Evolutionary conservation across 768 basidiomycete genomes (phyloP).

Genomic region (Leccinum ochraceum): DNA sequence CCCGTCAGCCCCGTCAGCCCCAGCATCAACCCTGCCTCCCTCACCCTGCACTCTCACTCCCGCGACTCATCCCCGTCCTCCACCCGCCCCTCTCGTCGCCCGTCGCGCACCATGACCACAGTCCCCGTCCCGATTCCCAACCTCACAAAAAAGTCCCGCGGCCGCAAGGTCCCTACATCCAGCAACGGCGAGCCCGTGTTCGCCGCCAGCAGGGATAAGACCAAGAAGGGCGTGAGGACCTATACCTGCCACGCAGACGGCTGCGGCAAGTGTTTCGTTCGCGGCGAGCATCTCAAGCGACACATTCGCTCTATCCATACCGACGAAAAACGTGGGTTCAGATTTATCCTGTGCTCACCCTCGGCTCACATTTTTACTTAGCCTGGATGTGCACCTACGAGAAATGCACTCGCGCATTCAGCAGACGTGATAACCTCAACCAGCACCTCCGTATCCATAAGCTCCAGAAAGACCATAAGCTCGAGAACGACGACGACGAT

Average conservation of each 20-base stretch:
- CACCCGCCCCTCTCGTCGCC: constrained; percentile 24
- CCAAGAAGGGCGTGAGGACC: constrained; percentile 41
- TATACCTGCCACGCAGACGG: constrained; percentile 69
- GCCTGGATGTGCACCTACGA: constrained; percentile 49
- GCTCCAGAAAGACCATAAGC: constrained; percentile 39
- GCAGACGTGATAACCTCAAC: constrained; percentile 73
- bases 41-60: background rate
- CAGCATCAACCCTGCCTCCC: constrained; percentile 12
- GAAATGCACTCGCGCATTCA: constrained; percentile 70
- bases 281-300: constrained; percentile 80
- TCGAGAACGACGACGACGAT: constrained; percentile 20
- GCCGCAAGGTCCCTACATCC: constrained; percentile 48
- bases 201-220: constrained; percentile 32
- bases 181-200: constrained; percentile 21
- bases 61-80: background rate
- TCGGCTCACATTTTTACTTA: constrained; percentile 11
- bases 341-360: background rate
- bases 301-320: constrained; percentile 83
- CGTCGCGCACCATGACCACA: constrained; percentile 25
- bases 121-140: constrained; percentile 50
- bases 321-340: constrained; percentile 77
- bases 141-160: constrained; percentile 50
- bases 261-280: constrained; percentile 78
- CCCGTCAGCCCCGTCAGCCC: constrained; percentile 1
- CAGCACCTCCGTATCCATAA: constrained; percentile 71